Percentiles rank a stretch among this genome's conserved stretches.
Evolutionary conservation across 2,329 filamentous ascomycete species (phyloP).

Genomic region (Microdochium paspali): DNA sequence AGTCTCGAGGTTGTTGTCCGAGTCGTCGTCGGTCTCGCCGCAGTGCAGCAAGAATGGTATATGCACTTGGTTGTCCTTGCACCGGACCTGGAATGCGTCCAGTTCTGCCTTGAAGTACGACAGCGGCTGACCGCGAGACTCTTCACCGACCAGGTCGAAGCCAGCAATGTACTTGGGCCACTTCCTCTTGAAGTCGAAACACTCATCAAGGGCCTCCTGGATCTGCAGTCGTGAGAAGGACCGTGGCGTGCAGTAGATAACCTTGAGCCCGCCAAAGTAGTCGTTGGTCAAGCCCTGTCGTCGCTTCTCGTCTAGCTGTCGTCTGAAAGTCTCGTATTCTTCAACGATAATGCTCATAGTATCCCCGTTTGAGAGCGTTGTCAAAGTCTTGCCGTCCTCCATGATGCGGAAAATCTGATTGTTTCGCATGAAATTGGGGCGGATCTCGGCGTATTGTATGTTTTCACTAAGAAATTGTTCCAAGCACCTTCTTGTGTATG

Average conservation of each 20-base stretch:
- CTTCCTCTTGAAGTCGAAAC: constrained; percentile 40
- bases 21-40: constrained; percentile 61
- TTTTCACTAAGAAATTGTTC: constrained; percentile 45
- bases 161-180: constrained; percentile 45
- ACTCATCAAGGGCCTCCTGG: constrained; percentile 37
- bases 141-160: constrained; percentile 53
- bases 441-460: constrained; percentile 51
- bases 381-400: constrained; percentile 29
- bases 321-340: constrained; percentile 33
- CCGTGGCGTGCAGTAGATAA: constrained; percentile 51
- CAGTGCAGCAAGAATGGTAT: constrained; percentile 72
- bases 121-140: constrained; percentile 41
- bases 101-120: constrained; percentile 39
- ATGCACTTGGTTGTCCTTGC: constrained; percentile 31
- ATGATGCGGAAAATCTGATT: constrained; percentile 35
- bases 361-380: constrained; percentile 31
- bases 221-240: constrained; percentile 39
- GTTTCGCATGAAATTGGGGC: constrained; percentile 47
- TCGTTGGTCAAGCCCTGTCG: constrained; percentile 2
- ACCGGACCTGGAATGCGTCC: constrained; percentile 35
- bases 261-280: constrained; percentile 46
- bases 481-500: constrained; percentile 44
- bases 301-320: constrained; percentile 20
- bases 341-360: constrained; percentile 44
- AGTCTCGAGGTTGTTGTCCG: constrained; percentile 60